Evolutionary conservation across 192 early-diverging fungal species (phyloP).

Genomic region (Umbelopsis vinacea): DNA sequence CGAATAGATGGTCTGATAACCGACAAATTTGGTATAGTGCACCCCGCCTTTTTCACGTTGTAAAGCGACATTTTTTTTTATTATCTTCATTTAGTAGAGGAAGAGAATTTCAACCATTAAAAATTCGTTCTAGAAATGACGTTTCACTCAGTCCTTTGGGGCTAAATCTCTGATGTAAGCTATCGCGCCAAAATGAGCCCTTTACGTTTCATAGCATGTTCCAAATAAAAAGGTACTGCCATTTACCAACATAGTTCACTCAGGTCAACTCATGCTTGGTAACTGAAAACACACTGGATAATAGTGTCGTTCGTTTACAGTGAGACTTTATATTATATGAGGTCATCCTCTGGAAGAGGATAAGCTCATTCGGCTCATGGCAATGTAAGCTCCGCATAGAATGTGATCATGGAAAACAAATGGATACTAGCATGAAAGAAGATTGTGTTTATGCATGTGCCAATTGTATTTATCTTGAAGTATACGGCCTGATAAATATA

Average conservation of each 20-base stretch:
- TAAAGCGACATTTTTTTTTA: conserved; percentile 1
- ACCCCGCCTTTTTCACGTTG: conserved; percentile 11
- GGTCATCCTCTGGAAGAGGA: conserved; percentile 14
- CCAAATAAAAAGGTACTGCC: too few relatives aligned
- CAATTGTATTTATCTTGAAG: background rate
- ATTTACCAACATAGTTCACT: too few relatives aligned
- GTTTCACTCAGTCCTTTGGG: background rate
- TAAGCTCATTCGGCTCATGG: background rate
- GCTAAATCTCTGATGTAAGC: too few relatives aligned
- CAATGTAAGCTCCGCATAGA: background rate
- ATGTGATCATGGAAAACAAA: background rate
- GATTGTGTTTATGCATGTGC: background rate
- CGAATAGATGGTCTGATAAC: conserved; percentile 11
- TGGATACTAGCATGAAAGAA: background rate
- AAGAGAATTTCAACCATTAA: background rate
- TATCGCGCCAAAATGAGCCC: too few relatives aligned
- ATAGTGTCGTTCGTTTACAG: too few relatives aligned
- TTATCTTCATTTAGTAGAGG: too few relatives aligned
- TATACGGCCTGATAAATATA: too few relatives aligned
- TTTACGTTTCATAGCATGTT: too few relatives aligned
- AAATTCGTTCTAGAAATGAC: background rate
- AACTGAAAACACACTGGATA: too few relatives aligned
- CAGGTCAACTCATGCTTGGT: too few relatives aligned
- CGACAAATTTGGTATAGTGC: conserved; percentile 2
- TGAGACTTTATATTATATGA: background rate